These are phyloP conservation scores for Delonix regia DNA, from an alignment of 306 rosid genomes.

Conservation along the genomic window DNA sequence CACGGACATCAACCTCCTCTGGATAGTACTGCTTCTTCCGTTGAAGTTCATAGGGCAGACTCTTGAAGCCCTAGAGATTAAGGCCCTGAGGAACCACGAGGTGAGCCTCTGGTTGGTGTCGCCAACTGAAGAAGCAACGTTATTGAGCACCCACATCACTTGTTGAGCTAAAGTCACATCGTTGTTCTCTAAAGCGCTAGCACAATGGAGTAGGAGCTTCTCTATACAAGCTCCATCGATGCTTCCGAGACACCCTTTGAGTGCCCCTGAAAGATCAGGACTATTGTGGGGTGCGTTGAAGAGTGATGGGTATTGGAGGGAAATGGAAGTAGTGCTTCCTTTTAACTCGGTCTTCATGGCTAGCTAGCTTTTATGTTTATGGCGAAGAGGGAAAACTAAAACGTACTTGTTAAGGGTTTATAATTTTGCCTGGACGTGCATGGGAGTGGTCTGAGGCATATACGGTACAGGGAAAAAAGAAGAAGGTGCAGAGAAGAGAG, in stretches of 20 bases:
- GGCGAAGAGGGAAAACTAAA: neutral
- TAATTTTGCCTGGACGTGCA: conserved; percentile 40
- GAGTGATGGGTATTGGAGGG: conserved; percentile 64
- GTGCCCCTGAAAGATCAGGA: conserved; percentile 59
- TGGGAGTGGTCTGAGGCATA: conserved; percentile 20
- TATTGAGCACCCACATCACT: conserved; percentile 98
- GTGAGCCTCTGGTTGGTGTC: conserved; percentile 94
- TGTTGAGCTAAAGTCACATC: conserved; percentile 93
- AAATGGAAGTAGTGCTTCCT: conserved; percentile 49
- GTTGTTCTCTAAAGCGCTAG: conserved; percentile 82
- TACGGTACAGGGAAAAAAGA: conserved; percentile 1
- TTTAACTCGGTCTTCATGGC: conserved; percentile 78
- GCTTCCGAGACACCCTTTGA: conserved; percentile 83
- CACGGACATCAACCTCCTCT: conserved; percentile 73
- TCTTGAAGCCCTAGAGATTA: conserved; percentile 81
- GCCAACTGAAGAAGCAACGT: conserved; percentile 80
- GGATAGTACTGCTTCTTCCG: conserved; percentile 46
- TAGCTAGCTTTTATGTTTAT: neutral
- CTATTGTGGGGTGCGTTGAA: conserved; percentile 48
- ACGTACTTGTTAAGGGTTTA: neutral
- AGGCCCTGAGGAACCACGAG: conserved; percentile 85
- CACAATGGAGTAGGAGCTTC: conserved; percentile 88
- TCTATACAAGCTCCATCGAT: conserved; percentile 88
- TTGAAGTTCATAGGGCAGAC: conserved; percentile 67
- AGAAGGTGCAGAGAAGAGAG: conserved; percentile 20